These are phyloP conservation scores for Fusarium udum DNA, from an alignment of 2,329 filamentous ascomycete genomes.

Conservation along the genomic window DNA sequence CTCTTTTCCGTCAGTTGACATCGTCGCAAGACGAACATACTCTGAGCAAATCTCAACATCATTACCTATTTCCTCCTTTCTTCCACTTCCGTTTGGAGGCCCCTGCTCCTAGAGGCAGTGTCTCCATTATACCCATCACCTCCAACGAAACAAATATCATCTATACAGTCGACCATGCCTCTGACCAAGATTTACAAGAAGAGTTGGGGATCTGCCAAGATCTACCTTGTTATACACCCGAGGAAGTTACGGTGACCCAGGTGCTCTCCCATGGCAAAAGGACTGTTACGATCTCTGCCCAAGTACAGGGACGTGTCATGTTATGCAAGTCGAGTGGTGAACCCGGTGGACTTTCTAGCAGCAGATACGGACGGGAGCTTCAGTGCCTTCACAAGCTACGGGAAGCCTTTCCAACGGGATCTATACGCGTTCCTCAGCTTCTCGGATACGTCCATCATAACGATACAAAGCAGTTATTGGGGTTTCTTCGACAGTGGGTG, in stretches of 20 bases:
- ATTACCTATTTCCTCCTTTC: neutral
- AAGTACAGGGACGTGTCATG: no score
- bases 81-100: neutral
- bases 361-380: no score
- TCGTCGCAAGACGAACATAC: fast-evolving
- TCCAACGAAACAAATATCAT: neutral
- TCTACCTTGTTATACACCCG: neutral
- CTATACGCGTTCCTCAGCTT: neutral
- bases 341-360: no score
- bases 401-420: neutral
- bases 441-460: neutral
- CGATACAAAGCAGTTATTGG: neutral
- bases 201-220: neutral
- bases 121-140: neutral
- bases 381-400: neutral
- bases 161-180: neutral
- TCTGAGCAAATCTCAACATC: fast-evolving
- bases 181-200: neutral
- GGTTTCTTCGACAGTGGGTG: neutral
- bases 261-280: no score
- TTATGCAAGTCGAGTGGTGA: no score
- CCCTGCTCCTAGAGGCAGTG: fast-evolving
- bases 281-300: no score
- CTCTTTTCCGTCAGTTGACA: neutral
- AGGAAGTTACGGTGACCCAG: no score